A percentile compares a stretch with the other conserved stretches of the same genome.
These are phyloP conservation scores for Debaryomycetaceae sp. DNA, from an alignment of 1,139 yeast genomes.

Conservation along the genomic window DNA sequence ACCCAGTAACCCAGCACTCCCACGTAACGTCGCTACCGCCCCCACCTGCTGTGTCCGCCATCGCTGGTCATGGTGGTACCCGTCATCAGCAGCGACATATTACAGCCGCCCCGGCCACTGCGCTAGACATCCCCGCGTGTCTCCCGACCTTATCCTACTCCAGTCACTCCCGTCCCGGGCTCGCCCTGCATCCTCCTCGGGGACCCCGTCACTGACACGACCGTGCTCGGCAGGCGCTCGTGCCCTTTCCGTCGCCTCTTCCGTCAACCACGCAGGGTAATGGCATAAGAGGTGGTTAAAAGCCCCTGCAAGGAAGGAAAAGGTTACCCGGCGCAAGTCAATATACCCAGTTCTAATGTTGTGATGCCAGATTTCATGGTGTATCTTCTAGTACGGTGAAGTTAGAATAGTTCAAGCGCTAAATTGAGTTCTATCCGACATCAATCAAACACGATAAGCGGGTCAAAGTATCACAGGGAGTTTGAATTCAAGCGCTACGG, in stretches of 20 bases:
- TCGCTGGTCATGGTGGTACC: too few species aligned
- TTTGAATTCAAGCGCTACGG: not conserved
- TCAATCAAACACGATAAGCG: not conserved
- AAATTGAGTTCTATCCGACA: not conserved
- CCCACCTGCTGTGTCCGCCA: too few species aligned
- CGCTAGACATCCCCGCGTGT: too few species aligned
- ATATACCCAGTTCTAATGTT: slow-evolving; percentile 6
- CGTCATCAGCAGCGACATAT: too few species aligned
- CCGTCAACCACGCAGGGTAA: not conserved
- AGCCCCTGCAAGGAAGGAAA: not conserved
- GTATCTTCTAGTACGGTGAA: not conserved
- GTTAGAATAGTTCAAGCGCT: not conserved
- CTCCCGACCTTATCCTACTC: too few species aligned
- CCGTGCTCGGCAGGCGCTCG: too few species aligned
- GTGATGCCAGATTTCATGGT: slow-evolving; percentile 6
- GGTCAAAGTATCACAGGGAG: not conserved
- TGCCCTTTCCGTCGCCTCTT: not conserved
- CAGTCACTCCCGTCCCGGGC: too few species aligned
- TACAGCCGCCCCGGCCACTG: too few species aligned
- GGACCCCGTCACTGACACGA: too few species aligned
- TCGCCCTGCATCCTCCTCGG: too few species aligned
- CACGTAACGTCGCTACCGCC: too few species aligned
- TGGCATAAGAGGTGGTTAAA: not conserved
- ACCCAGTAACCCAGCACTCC: too few species aligned
- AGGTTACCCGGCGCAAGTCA: slow-evolving; percentile 4